Evolutionary conservation across 306 rosid genomes (phyloP), one percentile per base, ranked within the genome.

Genomic region (Dryas octopetala): DNA sequence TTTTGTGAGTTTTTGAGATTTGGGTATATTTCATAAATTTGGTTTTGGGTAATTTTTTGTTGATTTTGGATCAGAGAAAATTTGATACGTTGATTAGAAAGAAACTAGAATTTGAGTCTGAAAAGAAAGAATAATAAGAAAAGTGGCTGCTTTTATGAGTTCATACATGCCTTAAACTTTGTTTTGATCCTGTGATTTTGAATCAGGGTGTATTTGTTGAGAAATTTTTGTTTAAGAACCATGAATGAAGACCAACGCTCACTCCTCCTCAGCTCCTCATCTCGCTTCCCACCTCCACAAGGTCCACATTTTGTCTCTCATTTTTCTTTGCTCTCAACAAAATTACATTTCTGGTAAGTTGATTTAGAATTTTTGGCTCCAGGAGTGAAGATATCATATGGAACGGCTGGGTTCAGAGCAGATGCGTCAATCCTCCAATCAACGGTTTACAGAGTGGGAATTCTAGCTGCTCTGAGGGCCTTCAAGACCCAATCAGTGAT

Each of bases 361-460:
- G 28, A 11, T 45, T 28, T 81, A 68, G n/a, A 76, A 47, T 17
- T 41, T 14, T 50, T 16, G 17, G 17, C 50, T 0, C 14, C 80
- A 91, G 97, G 93, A 65, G 85, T 84, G 43, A 88, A 82, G 71
- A 74, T 88, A 1, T 90, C 97, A 0, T 95, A 95, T 47, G 99
- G 99, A 40, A 92, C 97, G 2, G 71, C 97, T 0, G 97, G 98
- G 15, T 95, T 95, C 84, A 83, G 97, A 68, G 96, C 90, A 2
- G 97, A 95, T 81, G 95, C 97, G 0, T 85, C 85, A 32, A 54
- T 95, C 68, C 92, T 95, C 55, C 79, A 53, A 5, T 90, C 97
- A 5, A 85, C 97, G 15, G 82, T 87, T 43, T 91, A 76, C 83
- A 80, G 98, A 62, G 74, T 80, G 17, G 98, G 97, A 52, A 91